phyloP scores from a whole-genome alignment of 148 eudicot species.

The Limonium bicolor region DNA sequence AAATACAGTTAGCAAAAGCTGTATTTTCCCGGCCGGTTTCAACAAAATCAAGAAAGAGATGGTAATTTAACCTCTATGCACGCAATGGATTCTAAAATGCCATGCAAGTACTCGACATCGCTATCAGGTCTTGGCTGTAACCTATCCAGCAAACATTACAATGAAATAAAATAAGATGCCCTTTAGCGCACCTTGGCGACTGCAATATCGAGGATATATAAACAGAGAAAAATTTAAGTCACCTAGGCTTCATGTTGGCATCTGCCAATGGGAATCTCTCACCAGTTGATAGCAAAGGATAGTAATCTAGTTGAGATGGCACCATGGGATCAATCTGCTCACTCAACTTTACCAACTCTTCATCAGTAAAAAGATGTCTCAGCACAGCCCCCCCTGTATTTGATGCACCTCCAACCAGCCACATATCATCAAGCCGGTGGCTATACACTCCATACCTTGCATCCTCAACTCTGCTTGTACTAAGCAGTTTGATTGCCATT shows the following conservation, averaged over 20 bases:
- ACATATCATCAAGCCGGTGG: constrained; percentile 86
- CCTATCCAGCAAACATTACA: constrained; percentile 16
- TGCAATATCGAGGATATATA: background rate
- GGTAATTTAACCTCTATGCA: constrained; percentile 60
- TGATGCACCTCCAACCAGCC: constrained; percentile 99
- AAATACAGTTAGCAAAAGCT: background rate
- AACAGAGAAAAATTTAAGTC: background rate
- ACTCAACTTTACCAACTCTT: constrained; percentile 55
- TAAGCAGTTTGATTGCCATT: constrained; percentile 86
- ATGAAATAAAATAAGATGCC: background rate
- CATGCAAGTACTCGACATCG: constrained; percentile 79
- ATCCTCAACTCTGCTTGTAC: constrained; percentile 80
- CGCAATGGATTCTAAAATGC: constrained; percentile 89
- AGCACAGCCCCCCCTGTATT: constrained; percentile 94
- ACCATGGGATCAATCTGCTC: constrained; percentile 48
- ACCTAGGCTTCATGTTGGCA: constrained; percentile 77
- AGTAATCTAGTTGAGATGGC: constrained; percentile 71
- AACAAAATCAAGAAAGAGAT: background rate
- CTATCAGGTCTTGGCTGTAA: constrained; percentile 73
- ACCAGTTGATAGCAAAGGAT: constrained; percentile 66
- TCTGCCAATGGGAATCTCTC: constrained; percentile 94
- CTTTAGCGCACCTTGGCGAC: background rate
- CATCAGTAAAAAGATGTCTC: constrained; percentile 64
- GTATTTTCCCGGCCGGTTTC: too few species aligned
- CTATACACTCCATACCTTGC: constrained; percentile 89